Evolutionary conservation across 176 grass and related monocot species (phyloP).

Genomic region (Musa troglodytarum): DNA sequence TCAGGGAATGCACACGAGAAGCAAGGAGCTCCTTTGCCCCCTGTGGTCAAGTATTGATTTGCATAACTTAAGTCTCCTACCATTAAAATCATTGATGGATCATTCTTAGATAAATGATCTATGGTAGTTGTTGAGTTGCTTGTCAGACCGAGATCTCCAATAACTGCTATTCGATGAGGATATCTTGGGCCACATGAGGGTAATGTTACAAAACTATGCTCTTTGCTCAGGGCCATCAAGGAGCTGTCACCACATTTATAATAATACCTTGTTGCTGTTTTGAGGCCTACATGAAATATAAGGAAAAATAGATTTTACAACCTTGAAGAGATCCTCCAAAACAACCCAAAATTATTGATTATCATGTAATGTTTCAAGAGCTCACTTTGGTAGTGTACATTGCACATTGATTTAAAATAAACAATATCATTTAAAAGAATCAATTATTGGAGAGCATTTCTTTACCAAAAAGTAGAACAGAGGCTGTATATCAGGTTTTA

Average conservation of each 20-base stretch:
- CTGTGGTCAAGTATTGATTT: slow-evolving; percentile 72
- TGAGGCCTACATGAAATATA: slow-evolving; percentile 28
- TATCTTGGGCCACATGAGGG: slow-evolving; percentile 29
- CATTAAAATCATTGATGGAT: slow-evolving; percentile 60
- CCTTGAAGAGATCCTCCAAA: not conserved
- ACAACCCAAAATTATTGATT: not conserved
- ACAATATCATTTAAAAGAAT: not conserved
- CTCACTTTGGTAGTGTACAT: not conserved
- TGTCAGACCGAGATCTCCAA: slow-evolving; percentile 82
- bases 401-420: not conserved
- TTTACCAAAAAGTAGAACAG: not conserved
- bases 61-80: slow-evolving; percentile 78
- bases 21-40: slow-evolving; percentile 64
- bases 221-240: slow-evolving; percentile 41
- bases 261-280: slow-evolving; percentile 49
- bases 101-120: slow-evolving; percentile 59
- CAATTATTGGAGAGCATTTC: not conserved
- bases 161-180: slow-evolving; percentile 52
- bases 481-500: not conserved
- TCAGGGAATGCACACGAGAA: slow-evolving; percentile 78
- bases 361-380: not conserved
- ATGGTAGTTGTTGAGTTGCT: slow-evolving; percentile 79
- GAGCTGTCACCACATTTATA: slow-evolving; percentile 77
- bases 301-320: not conserved
- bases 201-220: slow-evolving; percentile 56